Percentiles rank a stretch among this genome's conserved stretches.
These are phyloP conservation scores for Amauroascus niger DNA, from an alignment of 2,329 filamentous ascomycete genomes.

Conservation along the genomic window DNA sequence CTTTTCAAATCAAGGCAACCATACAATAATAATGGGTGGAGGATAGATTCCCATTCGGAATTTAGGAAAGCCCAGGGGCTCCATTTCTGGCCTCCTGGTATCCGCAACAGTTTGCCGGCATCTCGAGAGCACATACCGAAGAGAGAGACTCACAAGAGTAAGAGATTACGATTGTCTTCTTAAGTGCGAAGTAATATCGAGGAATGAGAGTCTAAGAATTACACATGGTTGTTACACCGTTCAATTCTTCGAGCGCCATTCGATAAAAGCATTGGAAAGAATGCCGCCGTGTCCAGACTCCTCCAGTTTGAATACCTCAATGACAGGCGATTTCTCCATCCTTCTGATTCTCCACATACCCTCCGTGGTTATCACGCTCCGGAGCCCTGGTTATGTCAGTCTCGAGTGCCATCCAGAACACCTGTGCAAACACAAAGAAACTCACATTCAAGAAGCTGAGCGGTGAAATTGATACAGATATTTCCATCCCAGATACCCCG, in stretches of 20 bases:
- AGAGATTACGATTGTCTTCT: too few relatives aligned
- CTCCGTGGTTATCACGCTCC: conserved; percentile 51
- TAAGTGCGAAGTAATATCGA: too few relatives aligned
- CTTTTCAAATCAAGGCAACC: too few relatives aligned
- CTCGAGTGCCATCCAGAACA: background rate
- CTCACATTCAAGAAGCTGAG: conserved; percentile 66
- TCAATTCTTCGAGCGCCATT: conserved; percentile 48
- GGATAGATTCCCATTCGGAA: too few relatives aligned
- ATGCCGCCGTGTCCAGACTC: conserved; percentile 68
- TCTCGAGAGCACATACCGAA: too few relatives aligned
- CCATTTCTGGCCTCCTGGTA: too few relatives aligned
- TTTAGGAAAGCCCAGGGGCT: too few relatives aligned
- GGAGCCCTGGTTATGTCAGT: conserved; percentile 44
- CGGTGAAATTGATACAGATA: conserved; percentile 83
- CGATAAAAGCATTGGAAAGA: conserved; percentile 64
- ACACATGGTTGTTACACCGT: background rate
- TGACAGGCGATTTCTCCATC: conserved; percentile 49
- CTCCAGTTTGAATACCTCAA: conserved; percentile 66
- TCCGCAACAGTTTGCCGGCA: too few relatives aligned
- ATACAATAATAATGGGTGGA: too few relatives aligned
- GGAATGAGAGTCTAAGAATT: background rate
- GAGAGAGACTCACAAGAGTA: too few relatives aligned
- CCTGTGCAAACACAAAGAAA: conserved; percentile 18
- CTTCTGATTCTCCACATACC: conserved; percentile 76
- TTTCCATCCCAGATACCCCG: conserved; percentile 79